These are phyloP conservation scores for Chara braunii DNA, from an alignment of 139 green algal genomes.

Conservation along the genomic window DNA sequence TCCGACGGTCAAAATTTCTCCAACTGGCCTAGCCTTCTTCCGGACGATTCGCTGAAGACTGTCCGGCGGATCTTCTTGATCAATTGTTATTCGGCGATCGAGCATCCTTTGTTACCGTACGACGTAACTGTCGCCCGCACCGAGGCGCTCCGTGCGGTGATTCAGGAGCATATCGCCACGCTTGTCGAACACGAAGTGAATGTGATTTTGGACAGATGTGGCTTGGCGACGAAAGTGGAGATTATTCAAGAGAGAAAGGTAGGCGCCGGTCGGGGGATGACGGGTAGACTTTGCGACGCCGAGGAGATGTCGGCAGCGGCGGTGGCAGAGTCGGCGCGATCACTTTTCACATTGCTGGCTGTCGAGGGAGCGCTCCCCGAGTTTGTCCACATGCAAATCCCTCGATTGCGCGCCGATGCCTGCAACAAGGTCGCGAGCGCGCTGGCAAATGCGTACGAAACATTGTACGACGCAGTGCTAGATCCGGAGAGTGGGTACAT, in stretches of 20 bases:
- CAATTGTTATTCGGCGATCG: slow-evolving; percentile 31
- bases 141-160: background rate
- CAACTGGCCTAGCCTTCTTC: background rate
- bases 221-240: background rate
- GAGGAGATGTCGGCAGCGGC: background rate
- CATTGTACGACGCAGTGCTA: slow-evolving; percentile 10
- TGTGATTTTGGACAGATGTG: background rate
- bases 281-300: background rate
- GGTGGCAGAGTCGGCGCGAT: slow-evolving; percentile 23
- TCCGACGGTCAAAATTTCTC: background rate
- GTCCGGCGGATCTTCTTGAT: slow-evolving; percentile 29
- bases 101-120: slow-evolving; percentile 4
- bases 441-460: slow-evolving; percentile 23
- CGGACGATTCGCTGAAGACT: too few species aligned
- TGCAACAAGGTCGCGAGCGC: background rate
- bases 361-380: slow-evolving; percentile 12
- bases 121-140: background rate
- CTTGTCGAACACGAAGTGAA: slow-evolving; percentile 9
- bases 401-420: slow-evolving; percentile 10
- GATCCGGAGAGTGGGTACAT: slow-evolving; percentile 20
- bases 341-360: slow-evolving; percentile 15
- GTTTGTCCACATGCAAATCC: slow-evolving; percentile 27
- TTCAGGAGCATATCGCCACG: slow-evolving; percentile 10
- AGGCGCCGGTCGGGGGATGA: background rate
- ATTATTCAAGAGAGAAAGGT: background rate